Evolutionary conservation across 768 basidiomycete species (phyloP).

Genomic region (Suillus decipiens): DNA sequence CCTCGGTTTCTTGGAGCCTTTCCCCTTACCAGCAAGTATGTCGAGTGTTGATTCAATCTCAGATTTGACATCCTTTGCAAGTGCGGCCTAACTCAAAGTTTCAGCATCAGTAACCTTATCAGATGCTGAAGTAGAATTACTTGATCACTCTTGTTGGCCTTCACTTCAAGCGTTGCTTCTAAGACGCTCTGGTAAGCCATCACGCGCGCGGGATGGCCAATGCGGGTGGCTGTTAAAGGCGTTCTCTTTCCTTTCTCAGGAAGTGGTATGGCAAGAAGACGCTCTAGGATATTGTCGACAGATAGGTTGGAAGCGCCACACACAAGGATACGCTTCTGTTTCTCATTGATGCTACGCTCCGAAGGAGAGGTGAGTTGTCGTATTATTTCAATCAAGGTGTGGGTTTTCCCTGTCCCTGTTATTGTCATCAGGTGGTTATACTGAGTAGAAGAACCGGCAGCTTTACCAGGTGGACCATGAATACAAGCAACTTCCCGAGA

Average conservation of each 20-base stretch:
- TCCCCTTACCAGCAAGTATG: constrained; percentile 68
- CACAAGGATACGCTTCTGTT: constrained; percentile 69
- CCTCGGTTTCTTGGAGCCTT: constrained; percentile 69
- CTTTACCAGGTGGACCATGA: constrained; percentile 91
- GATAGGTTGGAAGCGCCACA: constrained; percentile 95
- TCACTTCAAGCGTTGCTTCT: constrained; percentile 70
- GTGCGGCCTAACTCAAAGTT: constrained; percentile 54
- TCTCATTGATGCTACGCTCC: constrained; percentile 38
- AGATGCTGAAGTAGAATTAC: constrained; percentile 27
- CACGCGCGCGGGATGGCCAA: constrained; percentile 95
- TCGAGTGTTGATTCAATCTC: constrained; percentile 76
- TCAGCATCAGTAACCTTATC: not conserved
- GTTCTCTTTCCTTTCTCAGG: constrained; percentile 45
- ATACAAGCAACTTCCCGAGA: constrained; percentile 87
- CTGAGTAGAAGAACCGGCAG: not conserved
- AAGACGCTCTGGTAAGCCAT: constrained; percentile 70
- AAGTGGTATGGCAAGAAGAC: constrained; percentile 66
- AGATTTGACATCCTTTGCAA: constrained; percentile 86
- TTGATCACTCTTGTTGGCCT: constrained; percentile 75
- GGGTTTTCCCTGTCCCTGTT: constrained; percentile 90
- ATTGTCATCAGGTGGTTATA: constrained; percentile 1
- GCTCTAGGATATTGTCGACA: constrained; percentile 93
- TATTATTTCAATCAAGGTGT: constrained; percentile 92
- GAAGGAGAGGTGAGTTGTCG: constrained; percentile 69
- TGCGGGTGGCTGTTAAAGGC: constrained; percentile 68